These are phyloP conservation scores for Nakazawaea holstii DNA, from an alignment of 805 yeast genomes.

Conservation along the genomic window DNA sequence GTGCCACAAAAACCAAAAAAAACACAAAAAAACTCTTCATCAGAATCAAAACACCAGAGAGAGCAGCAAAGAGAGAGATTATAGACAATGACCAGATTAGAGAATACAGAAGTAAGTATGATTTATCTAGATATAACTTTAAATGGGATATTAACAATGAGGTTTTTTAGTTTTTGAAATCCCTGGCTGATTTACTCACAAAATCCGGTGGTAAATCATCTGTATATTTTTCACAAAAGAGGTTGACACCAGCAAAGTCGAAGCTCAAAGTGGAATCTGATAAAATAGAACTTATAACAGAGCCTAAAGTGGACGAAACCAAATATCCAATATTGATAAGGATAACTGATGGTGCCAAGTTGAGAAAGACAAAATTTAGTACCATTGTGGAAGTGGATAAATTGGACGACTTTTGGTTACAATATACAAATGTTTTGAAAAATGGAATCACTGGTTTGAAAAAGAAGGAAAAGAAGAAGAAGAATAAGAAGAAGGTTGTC, in stretches of 20 bases:
- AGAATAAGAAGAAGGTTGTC: conserved; percentile 41
- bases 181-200: conserved; percentile 2
- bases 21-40: background rate
- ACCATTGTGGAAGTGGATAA: conserved; percentile 63
- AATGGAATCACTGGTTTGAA: conserved; percentile 69
- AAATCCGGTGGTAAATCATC: conserved; percentile 32
- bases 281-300: conserved; percentile 6
- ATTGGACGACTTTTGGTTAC: conserved; percentile 71
- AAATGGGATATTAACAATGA: background rate
- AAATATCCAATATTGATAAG: conserved; percentile 11
- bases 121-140: background rate
- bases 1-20: background rate
- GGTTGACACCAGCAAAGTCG: conserved; percentile 27
- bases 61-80: background rate
- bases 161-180: conserved; percentile 3
- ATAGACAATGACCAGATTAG: conserved; percentile 5
- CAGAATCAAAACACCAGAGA: background rate
- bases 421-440: conserved; percentile 66
- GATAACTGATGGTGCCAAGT: conserved; percentile 41
- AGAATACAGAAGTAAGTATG: conserved; percentile 4
- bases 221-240: conserved; percentile 55
- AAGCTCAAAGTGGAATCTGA: conserved; percentile 15
- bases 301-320: conserved; percentile 3
- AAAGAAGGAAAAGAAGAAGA: conserved; percentile 78
- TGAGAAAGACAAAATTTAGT: conserved; percentile 53